These are phyloP conservation scores for Pholiota conissans DNA, from an alignment of 768 basidiomycete genomes.

Conservation along the genomic window DNA sequence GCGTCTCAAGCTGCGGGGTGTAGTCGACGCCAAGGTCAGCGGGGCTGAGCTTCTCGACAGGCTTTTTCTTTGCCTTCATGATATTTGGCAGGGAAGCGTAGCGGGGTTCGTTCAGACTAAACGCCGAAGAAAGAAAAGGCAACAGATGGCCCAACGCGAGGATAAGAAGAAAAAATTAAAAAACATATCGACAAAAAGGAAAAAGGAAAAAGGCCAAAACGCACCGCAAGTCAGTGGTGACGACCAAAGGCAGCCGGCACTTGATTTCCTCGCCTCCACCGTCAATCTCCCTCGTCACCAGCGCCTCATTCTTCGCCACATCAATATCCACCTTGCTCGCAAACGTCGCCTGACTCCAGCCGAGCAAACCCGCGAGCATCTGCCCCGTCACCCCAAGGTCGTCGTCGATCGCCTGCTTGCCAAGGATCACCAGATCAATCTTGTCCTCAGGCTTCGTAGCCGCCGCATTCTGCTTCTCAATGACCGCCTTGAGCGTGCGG, in stretches of 20 bases:
- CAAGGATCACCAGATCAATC: conserved; percentile 90
- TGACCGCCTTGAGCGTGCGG: conserved; percentile 76
- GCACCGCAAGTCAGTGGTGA: conserved; percentile 92
- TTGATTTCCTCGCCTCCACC: conserved; percentile 86
- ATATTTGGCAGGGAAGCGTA: conserved; percentile 97
- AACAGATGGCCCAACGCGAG: too few relatives aligned
- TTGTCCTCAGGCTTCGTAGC: conserved; percentile 34
- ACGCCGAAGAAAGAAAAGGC: too few relatives aligned
- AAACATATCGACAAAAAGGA: not conserved
- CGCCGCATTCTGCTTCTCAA: conserved; percentile 54
- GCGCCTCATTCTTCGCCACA: conserved; percentile 57
- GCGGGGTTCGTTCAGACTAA: conserved; percentile 85
- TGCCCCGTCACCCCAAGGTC: conserved; percentile 95
- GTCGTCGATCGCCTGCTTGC: conserved; percentile 98
- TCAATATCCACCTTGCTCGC: conserved; percentile 86
- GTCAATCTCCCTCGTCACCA: conserved; percentile 89
- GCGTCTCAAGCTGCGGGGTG: conserved; percentile 76
- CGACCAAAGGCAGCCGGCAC: conserved; percentile 76
- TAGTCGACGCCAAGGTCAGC: conserved; percentile 84
- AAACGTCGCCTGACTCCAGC: conserved; percentile 94
- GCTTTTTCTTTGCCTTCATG: conserved; percentile 99
- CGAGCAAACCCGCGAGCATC: conserved; percentile 92
- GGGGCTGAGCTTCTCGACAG: conserved; percentile 78
- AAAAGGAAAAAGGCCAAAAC: conserved; percentile 23
- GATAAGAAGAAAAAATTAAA: not conserved